Evolutionary conservation across 768 basidiomycete genomes (phyloP), one percentile per base, ranked within the genome.

Genomic region (Russula sp.): DNA sequence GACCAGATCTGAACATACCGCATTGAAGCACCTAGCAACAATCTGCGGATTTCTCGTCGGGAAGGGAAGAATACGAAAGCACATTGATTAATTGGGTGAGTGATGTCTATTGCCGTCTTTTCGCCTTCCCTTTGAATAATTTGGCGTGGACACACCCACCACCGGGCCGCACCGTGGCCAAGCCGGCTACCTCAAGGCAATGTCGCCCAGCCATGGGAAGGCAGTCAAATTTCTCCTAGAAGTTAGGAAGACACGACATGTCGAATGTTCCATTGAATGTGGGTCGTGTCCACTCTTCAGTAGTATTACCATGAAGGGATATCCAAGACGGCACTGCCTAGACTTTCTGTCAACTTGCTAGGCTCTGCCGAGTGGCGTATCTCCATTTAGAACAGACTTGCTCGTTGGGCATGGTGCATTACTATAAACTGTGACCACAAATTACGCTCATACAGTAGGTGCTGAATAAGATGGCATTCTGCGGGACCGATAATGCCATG

Each of bases 31-130:
- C 58, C 36, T 36, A 46, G 52, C 46, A 59, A 49, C 42, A 59
- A 52, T 53, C 62, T 30, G 22, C 57, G 44, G 2, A 20, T 20
- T 48, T 55, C 51, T 40, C 8, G 59, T 50, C 28, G 28, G 38
- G 46, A 64, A 60, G 63, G 38, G 44, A 59, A 32, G 22, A 22
- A 30, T 55, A 60, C 58, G 59, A 64, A 64, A 56, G 28, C 30
- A 55, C 18, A 7, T 24, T 55, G 30, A 28, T 55, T 26, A 53
- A 50, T 24, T 30, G 59, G 36, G 38, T 13, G 46, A 38, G 59
- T 58, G 38, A 49, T 55, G 26, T 60, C 58, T 64, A 64, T 64
- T 46, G 46, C 63, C 63, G 59, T 42, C 48, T 22, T 60, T 53
- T 49, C 59, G 52, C 63, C 63, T 40, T 49, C 46, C 52, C n/a